Conservation (phyloP, 2,329 filamentous ascomycete species). For the Talaromyces sp. region DNA sequence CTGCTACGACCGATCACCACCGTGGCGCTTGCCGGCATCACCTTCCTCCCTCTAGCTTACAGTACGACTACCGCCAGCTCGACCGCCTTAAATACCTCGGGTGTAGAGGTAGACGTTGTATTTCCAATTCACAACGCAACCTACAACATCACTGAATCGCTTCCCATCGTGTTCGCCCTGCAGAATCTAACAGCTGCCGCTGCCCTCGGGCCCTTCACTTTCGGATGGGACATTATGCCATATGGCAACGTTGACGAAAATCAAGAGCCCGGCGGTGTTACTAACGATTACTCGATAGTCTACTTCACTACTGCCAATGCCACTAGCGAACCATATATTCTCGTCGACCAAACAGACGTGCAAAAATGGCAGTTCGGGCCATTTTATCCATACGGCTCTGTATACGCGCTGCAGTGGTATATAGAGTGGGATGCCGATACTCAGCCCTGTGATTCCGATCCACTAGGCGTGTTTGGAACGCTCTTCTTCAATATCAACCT, state of each 20-base stretch:
- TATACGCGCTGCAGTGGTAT: conserved; percentile 7
- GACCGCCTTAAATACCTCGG: background rate
- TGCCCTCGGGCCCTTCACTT: conserved; percentile 3
- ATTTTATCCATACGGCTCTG: background rate
- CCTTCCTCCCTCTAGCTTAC: background rate
- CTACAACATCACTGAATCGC: conserved; percentile 2
- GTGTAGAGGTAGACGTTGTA: conserved; percentile 6
- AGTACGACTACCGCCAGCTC: background rate
- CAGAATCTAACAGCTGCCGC: conserved; percentile 5
- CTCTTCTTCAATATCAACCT: conserved; percentile 7
- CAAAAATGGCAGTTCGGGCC: conserved; percentile 1
- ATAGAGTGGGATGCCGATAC: background rate
- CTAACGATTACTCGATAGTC: background rate
- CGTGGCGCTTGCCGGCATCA: background rate
- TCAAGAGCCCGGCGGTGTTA: background rate
- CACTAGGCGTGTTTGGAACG: background rate
- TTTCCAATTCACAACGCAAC: conserved; percentile 6
- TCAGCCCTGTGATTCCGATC: background rate
- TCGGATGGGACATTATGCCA: conserved; percentile 7
- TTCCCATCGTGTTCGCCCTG: conserved; percentile 4
- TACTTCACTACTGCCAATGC: background rate
- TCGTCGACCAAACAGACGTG: conserved; percentile 3
- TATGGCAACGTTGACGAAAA: background rate
- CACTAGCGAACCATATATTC: background rate
- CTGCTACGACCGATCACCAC: background rate